Percentiles rank a stretch among this genome's conserved stretches.
Conservation (phyloP, 2,329 filamentous ascomycete species). For the Aspergillus arachidicola region DNA sequence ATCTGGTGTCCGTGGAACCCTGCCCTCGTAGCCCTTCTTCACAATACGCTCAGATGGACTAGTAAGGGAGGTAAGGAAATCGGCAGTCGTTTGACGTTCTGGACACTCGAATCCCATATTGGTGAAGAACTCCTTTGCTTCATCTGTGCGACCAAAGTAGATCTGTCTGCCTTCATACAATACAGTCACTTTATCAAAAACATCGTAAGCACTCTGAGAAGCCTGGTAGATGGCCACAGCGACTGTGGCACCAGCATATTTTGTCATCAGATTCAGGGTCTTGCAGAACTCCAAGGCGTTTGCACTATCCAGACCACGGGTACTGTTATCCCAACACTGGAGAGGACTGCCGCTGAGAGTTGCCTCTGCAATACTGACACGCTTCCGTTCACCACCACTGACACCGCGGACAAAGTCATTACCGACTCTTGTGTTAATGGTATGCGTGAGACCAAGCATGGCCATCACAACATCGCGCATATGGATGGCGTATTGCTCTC, state of each 20-base stretch:
- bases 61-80: slow-evolving; percentile 72
- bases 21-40: slow-evolving; percentile 61
- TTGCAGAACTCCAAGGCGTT: slow-evolving; percentile 61
- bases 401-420: slow-evolving; percentile 64
- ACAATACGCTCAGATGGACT: slow-evolving; percentile 64
- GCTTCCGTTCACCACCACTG: slow-evolving; percentile 62
- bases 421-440: slow-evolving; percentile 50
- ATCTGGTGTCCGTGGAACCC: slow-evolving; percentile 68
- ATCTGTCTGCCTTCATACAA: slow-evolving; percentile 78
- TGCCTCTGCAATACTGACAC: slow-evolving; percentile 62
- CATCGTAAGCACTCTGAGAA: slow-evolving; percentile 50
- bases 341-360: slow-evolving; percentile 50
- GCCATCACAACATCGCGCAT: slow-evolving; percentile 50
- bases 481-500: slow-evolving; percentile 45
- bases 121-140: slow-evolving; percentile 69
- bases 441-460: slow-evolving; percentile 53
- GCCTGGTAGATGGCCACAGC: slow-evolving; percentile 59
- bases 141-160: slow-evolving; percentile 67
- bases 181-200: slow-evolving; percentile 73
- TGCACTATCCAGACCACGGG: slow-evolving; percentile 55
- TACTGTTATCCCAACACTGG: slow-evolving; percentile 52
- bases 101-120: slow-evolving; percentile 71
- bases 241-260: slow-evolving; percentile 53
- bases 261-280: slow-evolving; percentile 52
- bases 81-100: slow-evolving; percentile 67